A percentile compares a stretch with the other conserved stretches of the same genome.
phyloP scores from a whole-genome alignment of 2,329 filamentous ascomycete species.

The Pyrenochaeta sp. region DNA sequence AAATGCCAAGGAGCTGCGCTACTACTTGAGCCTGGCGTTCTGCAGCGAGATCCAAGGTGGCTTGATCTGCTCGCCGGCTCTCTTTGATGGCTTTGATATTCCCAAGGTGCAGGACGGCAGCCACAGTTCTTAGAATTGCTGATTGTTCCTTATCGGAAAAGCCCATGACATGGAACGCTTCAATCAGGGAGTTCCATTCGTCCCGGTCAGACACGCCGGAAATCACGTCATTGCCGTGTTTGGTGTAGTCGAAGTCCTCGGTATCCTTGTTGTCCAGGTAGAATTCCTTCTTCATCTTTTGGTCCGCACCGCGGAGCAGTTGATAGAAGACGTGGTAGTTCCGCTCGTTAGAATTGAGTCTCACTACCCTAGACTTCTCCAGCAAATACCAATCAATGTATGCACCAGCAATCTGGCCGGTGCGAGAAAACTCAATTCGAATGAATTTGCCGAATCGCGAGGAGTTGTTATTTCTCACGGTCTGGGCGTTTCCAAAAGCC shows the following conservation, averaged over 20 bases:
- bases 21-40: slow-evolving; percentile 78
- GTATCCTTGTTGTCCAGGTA: slow-evolving; percentile 77
- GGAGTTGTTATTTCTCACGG: slow-evolving; percentile 97
- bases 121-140: slow-evolving; percentile 84
- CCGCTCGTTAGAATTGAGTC: slow-evolving; percentile 83
- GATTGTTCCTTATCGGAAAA: slow-evolving; percentile 85
- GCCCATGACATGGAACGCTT: slow-evolving; percentile 94
- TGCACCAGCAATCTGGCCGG: slow-evolving; percentile 90
- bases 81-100: slow-evolving; percentile 92
- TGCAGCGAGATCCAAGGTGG: slow-evolving; percentile 77
- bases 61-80: slow-evolving; percentile 89
- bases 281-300: slow-evolving; percentile 75
- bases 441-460: slow-evolving; percentile 99
- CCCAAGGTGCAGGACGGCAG: slow-evolving; percentile 89
- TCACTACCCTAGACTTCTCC: slow-evolving; percentile 97
- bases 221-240: slow-evolving; percentile 89
- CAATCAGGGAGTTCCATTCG: slow-evolving; percentile 89
- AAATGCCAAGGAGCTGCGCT: slow-evolving; percentile 84
- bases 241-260: slow-evolving; percentile 90
- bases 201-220: slow-evolving; percentile 86
- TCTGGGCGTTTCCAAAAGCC: slow-evolving; percentile 97
- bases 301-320: slow-evolving; percentile 82
- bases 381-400: slow-evolving; percentile 99
- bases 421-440: slow-evolving; percentile 88
- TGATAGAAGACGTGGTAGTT: slow-evolving; percentile 99